Evolutionary conservation across 495 filamentous ascomycete genomes (phyloP), one percentile per base, ranked within the genome.

Genomic region (Penicillium cosmopolitanum): DNA sequence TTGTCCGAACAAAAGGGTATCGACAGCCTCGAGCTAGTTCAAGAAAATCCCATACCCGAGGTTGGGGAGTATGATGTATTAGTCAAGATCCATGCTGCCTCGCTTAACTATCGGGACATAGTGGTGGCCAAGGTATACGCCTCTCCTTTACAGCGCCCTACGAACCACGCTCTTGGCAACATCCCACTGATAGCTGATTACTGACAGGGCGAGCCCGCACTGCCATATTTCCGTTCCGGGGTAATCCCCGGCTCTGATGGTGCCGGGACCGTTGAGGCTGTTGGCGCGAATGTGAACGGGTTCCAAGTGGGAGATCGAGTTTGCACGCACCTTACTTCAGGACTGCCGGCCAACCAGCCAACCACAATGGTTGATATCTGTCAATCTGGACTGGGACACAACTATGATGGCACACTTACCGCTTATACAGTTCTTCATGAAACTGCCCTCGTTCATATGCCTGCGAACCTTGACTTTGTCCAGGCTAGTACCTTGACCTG

Each of bases 371-470:
- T 23, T 23, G 23, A 23, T 23, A 23, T 23, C 23, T 23, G 23
- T 23, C 23, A 23, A 23, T 23, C 23, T 23, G 23, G 31, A 8
- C 16, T 57, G 10, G 54, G 55, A 3, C 25, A 40, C 2, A 19
- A 33, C 3, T 62, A 68, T 15, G 82, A 92, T 61, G 89, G 90
- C 36, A 83, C 83, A 0, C 68, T 92, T 18, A 76, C 86, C 5
- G 75, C 86, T 62, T 88, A 88, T 55, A 91, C 88, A 56, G 84
- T 96, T 44, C 92, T 89, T 75, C 80, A 83, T 47, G 91, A 95
- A 63, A 89, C 93, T 59, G 92, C 90, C 53, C 60, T 77, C 2
- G 74, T 74, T 13, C 58, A 60, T 19, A 67, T 67, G 35, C 73
- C 74, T 5, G 43, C 28, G 15, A 53, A 50, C 16, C 55, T 75